Evolutionary conservation across 2,329 filamentous ascomycete genomes (phyloP).

Genomic region (Nannizziopsis barbatae): DNA sequence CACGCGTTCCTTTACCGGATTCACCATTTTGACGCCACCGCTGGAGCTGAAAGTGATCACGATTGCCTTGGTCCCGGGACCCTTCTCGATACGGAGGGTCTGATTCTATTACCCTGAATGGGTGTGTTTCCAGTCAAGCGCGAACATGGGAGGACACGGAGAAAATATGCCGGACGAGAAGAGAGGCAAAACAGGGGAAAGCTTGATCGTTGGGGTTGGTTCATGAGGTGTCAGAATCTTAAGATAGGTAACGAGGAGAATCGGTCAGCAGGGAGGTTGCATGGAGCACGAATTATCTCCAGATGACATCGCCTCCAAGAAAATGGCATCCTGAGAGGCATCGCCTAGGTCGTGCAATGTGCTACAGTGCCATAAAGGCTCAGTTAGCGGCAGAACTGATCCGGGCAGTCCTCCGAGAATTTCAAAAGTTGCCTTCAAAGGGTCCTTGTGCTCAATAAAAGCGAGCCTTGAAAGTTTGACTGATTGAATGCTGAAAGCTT

Average conservation of each 20-base stretch:
- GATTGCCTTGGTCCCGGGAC: neutral
- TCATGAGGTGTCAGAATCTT: slow-evolving; percentile 3
- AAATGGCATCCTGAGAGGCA: neutral
- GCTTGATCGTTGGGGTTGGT: neutral
- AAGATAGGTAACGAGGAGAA: neutral
- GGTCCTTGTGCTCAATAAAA: too few relatives aligned
- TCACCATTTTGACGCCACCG: neutral
- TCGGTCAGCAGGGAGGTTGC: slow-evolving; percentile 5
- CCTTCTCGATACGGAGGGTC: neutral
- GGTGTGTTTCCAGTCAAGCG: too few relatives aligned
- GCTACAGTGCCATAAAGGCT: slow-evolving; percentile 4
- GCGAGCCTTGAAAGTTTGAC: too few relatives aligned
- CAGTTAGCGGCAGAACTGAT: too few relatives aligned
- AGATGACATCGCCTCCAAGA: slow-evolving; percentile 3
- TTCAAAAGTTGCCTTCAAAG: too few relatives aligned
- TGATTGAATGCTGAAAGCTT: too few relatives aligned
- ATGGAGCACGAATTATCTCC: neutral
- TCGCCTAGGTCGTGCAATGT: slow-evolving; percentile 6
- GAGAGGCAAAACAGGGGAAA: neutral
- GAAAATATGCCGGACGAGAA: neutral
- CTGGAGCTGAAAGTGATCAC: neutral
- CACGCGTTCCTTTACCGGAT: neutral
- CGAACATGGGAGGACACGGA: neutral
- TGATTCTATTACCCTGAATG: neutral
- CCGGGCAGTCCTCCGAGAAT: too few relatives aligned